Base-by-base conservation (phyloP, 257 asterid genomes). In the Ajuga chamaepitys region DNA sequence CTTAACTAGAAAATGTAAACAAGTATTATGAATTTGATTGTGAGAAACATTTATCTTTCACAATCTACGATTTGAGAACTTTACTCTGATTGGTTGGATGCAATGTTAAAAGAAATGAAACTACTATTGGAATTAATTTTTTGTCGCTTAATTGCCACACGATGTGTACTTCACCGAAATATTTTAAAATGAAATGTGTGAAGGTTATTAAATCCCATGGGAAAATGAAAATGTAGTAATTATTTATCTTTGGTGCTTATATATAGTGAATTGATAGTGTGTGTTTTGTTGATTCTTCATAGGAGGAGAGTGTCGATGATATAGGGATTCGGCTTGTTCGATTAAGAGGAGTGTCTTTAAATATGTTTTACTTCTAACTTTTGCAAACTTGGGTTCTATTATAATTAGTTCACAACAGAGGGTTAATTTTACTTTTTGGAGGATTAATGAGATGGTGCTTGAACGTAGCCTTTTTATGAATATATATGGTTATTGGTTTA, bases 221-320 rank as follows among this genome's bases (percentile, higher is more conserved):
- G 1, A 3, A 3, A 21, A 16, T 69, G 20, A 11, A 14, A 4
- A 2, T 22, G 24, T 20, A 5, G 11, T 9, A 14, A 14, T 40
- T 46, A 0, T 17, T 46, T 13, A 46, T 12, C 6, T 21, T 14
- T 9, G 37, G 14, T 34, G 12, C 8, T 22, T 16, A 0, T 8
- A 14, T 16, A 21, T 12, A 35, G 44, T 62, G 32, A 60, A 38
- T 55, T 59, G 38, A 54, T 20, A 17, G 21, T 65, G 47, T 22
- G 30, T 18, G 1, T 24, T 6, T 0, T 56, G 30, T 16, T 44
- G 2, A 32, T 30, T 59, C 4, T 48, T 14, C 86, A 83, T 86
- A 81, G 75, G 86, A 84, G 54, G 89, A 84, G 69, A 81, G 85
- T 12, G 90, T 81, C 16, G 90, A 84, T 0, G 86, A 83, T 16